Base-by-base conservation (phyloP, 2,329 filamentous ascomycete species). In the Metarhizium sp. region DNA sequence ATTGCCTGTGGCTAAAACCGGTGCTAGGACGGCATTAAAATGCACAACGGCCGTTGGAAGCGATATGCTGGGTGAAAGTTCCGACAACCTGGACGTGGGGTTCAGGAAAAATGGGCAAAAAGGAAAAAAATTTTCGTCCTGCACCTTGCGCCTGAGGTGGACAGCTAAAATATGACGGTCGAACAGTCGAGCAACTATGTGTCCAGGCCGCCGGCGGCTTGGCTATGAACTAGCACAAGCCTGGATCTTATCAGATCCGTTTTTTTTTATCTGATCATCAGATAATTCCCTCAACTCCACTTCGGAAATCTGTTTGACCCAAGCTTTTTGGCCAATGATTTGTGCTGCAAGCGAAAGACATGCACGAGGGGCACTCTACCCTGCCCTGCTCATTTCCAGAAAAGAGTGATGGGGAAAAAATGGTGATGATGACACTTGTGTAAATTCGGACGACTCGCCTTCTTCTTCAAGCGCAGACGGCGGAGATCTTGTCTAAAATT, bases 181-280 rank as follows among this genome's bases (percentile, higher is more conserved):
- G n/a, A 25, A 25, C n/a, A 6, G 40, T 6, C 40, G n/a, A 16
- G 10, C 18, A 16, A 20, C 45, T 7, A 34, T 38, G 34, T 34
- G 32, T 32, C 30, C 36, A 42, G 50, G 42, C 30, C 53, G 51
- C 52, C 25, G 42, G 25, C 50, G 54, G 51, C 53, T 54, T 53
- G 36, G 50, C 55, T 36, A 47, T 46, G 50, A 52, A 53, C 54
- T 52, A 55, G 47, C 38, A 52, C 34, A 18, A 47, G 50, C 51
- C 51, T 63, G 63, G 65, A 71, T 72, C 67, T 72, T 72, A 71
- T 72, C 68, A 64, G 69, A 71, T 71, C 67, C 68, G 50, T 16
- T 53, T 52, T 63, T 63, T 66, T 75, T 78, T 78, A 79, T 78
- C 76, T 75, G 77, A 79, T 79, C 69, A 78, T 78, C 75, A 75